Evolutionary conservation across 1,139 yeast genomes (phyloP), one percentile per base, ranked within the genome.

Genomic region (Yarrowia galli): DNA sequence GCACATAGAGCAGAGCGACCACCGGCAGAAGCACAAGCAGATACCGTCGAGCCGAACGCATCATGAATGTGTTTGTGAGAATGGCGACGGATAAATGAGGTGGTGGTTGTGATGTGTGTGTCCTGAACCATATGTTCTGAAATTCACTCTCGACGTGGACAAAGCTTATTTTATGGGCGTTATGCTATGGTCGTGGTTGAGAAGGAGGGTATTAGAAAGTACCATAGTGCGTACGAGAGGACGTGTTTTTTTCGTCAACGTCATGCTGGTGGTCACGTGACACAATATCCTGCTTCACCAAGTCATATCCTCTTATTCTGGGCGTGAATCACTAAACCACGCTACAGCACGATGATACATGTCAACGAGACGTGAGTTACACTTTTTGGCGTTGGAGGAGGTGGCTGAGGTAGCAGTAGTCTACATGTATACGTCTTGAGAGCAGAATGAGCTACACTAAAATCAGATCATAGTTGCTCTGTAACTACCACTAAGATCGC

Each of bases 31-130:
- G 36, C 54, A 48, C 66, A 8, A 61, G 66, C 54, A 61, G 36
- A 40, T 61, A 61, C 66, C 66, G 66, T 46, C 66, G 54, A 61
- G 56, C 56, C 64, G 64, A 58, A 58, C 64, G 64, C 64, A 58
- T 58, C 51, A 18, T 58, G 32, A 13, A n/a, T 42, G 48, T 20
- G 25, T 18, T 10, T 43, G 38, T 28, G 43, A 42, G 49, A n/a
- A 18, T 23, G 51, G 16, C 4, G 51, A 25, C 20, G 28, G 9
- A 13, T 3, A 28, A 5, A 23, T 45, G 53, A 23, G 3, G 43
- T 9, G 40, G 45, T 54, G 45, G 32, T 38, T 35, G 45, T 23
- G 46, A 32, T 18, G 40, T 42, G 46, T 23, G 42, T 20, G 23
- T 25, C 36, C 13, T 51, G 60, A 53, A 23, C 32, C 36, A 12